phyloP scores from a whole-genome alignment of 75 land plant genomes.

The Sequoia sempervirens region DNA sequence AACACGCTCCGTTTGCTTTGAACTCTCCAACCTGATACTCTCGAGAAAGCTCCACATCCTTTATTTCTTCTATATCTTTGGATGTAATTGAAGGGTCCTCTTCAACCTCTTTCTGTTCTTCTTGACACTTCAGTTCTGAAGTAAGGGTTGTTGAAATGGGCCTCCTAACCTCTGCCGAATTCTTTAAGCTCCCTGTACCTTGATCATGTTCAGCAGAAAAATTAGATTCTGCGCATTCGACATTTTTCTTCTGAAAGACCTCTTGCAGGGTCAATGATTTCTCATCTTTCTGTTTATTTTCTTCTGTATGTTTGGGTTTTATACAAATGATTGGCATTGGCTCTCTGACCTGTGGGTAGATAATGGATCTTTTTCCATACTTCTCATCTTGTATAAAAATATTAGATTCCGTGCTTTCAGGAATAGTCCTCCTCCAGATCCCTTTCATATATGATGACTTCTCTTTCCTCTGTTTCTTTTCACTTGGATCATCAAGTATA shows the following conservation, averaged over 20 bases:
- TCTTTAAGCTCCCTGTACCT: background rate
- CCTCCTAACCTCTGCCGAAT: background rate
- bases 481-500: background rate
- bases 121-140: background rate
- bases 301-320: conserved; percentile 4
- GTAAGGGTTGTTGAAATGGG: background rate
- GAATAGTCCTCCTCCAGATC: background rate
- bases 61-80: background rate
- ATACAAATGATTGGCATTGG: conserved; percentile 8
- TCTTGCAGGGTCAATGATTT: background rate
- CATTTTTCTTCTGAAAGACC: background rate
- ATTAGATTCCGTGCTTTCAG: background rate
- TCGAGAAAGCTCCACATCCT: background rate
- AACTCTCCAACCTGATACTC: background rate
- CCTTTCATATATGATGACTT: background rate
- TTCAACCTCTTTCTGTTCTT: background rate
- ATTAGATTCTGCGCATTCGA: conserved; percentile 7
- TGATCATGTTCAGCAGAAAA: conserved; percentile 3
- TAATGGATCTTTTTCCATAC: background rate
- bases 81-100: too few species aligned
- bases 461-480: background rate
- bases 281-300: background rate
- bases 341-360: background rate
- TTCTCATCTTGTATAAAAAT: background rate
- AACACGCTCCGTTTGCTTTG: background rate